Evolutionary conservation across 768 basidiomycete genomes (phyloP), one percentile per base, ranked within the genome.

Genomic region (Psilocybe subaeruginosa): DNA sequence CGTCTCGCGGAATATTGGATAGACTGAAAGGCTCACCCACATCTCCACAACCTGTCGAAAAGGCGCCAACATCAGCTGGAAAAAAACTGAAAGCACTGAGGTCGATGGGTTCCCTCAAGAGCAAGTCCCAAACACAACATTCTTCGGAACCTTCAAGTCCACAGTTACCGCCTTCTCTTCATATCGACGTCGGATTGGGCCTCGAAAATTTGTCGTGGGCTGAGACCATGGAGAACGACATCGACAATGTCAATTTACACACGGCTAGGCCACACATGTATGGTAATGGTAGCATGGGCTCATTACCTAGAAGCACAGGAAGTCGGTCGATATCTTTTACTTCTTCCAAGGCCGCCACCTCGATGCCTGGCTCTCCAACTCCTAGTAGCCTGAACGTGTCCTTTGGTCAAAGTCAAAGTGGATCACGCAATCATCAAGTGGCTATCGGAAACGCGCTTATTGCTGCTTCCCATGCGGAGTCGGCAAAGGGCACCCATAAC

Each of bases 381-480:
- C 79, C 80, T 23, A 85, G 82, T 64, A 71, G 77, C 45, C 71
- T 74, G 62, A 73, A 74, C 56, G 71, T 79, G 7, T 74, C 76
- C 16, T 77, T 73, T 64, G 68, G 70, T 53, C 68, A 74, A 29
- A 66, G 59, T 45, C 46, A 43, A 54, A 53, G 51, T 31, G 55
- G 70, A 68, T 11, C 70, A 76, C n/a, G 73, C 71, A 80, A 69
- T 59, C 85, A 85, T 68, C 90, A 92, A 65, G 88, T 85, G 12
- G 82, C 88, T 2, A 81, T 98, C n/a, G 93, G 90, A 37, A 94
- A 91, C 60, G 95, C 95, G 2, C 82, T 99, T 33, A 88, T 96
- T 46, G 93, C 93, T 23, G 97, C 97, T 0, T 96, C 95, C 1
- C 96, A 99, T 72, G 91, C 96, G 2, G 97, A 99, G 72, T 95